A percentile compares a stretch with the other conserved stretches of the same genome.
phyloP scores from a whole-genome alignment of 192 early-diverging fungal species.

The Gryganskiella cystojenkinii region DNA sequence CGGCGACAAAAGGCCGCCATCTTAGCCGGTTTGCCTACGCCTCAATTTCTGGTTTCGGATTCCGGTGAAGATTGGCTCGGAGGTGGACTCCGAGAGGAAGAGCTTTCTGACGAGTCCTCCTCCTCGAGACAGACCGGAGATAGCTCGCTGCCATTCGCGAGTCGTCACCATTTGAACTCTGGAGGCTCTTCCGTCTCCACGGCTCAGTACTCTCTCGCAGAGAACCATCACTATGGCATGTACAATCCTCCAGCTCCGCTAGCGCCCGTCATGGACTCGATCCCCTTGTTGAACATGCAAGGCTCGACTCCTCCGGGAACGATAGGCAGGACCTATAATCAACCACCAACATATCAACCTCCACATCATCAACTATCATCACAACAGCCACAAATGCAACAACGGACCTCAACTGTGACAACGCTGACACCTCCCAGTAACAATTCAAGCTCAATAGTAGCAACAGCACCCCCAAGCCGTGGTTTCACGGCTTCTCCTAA shows the following conservation, averaged over 20 bases:
- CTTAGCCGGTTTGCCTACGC: constrained; percentile 52
- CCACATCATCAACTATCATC: neutral
- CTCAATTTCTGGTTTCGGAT: constrained; percentile 52
- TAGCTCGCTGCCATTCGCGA: constrained; percentile 39
- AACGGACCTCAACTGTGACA: constrained; percentile 15
- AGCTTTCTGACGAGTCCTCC: constrained; percentile 47
- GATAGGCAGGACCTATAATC: constrained; percentile 33
- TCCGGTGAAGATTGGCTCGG: constrained; percentile 50
- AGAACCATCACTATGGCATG: constrained; percentile 1
- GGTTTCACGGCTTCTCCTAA: constrained; percentile 26
- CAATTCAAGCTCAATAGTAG: neutral
- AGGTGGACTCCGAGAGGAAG: constrained; percentile 27
- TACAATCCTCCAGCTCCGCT: neutral
- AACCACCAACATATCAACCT: too few relatives aligned
- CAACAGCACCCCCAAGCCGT: constrained; percentile 15
- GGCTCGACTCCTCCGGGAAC: constrained; percentile 43
- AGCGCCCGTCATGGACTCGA: constrained; percentile 35
- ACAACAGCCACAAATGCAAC: constrained; percentile 2
- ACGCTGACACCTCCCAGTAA: neutral
- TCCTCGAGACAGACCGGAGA: constrained; percentile 38
- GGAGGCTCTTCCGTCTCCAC: constrained; percentile 31
- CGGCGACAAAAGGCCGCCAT: constrained; percentile 59
- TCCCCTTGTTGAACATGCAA: constrained; percentile 49
- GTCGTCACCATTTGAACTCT: constrained; percentile 20
- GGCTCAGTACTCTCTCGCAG: constrained; percentile 30